These are phyloP conservation scores for Globisporangium nodosum DNA, from an alignment of 352 stramenopile species.

Conservation along the genomic window DNA sequence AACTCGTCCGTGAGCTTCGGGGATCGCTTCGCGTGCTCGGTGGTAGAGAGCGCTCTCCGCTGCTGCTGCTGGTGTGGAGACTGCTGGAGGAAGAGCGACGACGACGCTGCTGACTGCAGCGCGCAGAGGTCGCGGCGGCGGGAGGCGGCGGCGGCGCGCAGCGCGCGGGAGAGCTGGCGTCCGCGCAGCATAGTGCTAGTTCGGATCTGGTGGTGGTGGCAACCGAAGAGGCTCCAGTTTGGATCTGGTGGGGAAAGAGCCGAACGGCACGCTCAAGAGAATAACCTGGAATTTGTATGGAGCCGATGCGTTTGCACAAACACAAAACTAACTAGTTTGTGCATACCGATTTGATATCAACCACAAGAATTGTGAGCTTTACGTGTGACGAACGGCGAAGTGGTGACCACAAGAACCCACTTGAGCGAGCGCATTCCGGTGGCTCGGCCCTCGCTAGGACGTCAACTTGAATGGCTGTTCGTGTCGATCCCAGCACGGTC, in stretches of 20 bases:
- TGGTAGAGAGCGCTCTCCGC: slow-evolving; percentile 29
- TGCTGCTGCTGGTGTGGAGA: slow-evolving; percentile 6
- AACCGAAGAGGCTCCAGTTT: neutral
- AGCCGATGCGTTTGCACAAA: neutral
- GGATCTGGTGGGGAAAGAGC: neutral
- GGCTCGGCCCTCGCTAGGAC: too few species aligned
- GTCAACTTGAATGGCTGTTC: too few species aligned
- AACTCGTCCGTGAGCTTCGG: slow-evolving; percentile 78
- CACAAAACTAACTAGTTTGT: too few species aligned
- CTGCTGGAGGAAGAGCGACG: neutral
- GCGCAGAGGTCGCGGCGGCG: slow-evolving; percentile 2
- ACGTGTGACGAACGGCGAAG: too few species aligned
- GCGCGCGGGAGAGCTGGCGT: slow-evolving; percentile 35
- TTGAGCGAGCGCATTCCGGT: too few species aligned
- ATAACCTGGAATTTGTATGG: slow-evolving; percentile 10
- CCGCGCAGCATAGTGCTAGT: slow-evolving; percentile 37
- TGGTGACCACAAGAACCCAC: too few species aligned
- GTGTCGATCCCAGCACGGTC: neutral
- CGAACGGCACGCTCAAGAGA: neutral
- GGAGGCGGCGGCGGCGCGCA: slow-evolving; percentile 22
- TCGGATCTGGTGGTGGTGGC: slow-evolving; percentile 18
- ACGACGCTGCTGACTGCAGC: neutral
- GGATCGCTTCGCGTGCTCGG: slow-evolving; percentile 23
- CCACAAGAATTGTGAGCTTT: too few species aligned
- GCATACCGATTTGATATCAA: too few species aligned